Evolutionary conservation across 345 rosid species (phyloP), one percentile per base, ranked within the genome.

Genomic region (Gossypium rotundifolium): DNA sequence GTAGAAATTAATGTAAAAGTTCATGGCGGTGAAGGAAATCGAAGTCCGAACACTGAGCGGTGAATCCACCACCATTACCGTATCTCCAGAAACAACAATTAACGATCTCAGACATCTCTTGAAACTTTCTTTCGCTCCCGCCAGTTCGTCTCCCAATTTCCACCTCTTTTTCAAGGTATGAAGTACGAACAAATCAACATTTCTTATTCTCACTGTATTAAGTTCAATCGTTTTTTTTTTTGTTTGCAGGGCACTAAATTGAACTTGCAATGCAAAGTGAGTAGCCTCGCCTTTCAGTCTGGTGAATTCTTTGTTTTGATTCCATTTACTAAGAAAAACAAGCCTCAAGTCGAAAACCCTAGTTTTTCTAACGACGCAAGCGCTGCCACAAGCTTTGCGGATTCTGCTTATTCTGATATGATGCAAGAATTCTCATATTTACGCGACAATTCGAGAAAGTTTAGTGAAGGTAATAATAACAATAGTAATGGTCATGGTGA

Each of bases 111-210:
- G 92, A 82, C 81, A 73, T 70, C 77, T 89, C 72, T 76, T 92
- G 82, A 83, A 80, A 54, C 80, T 67, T 74, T 79, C 73, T 49
- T 94, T 91, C 85, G 81, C 84, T 87, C 90, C 89, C 57, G 90
- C 93, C 71, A 83, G 87, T 13, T 73, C 83, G 46, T 88, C 89
- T 53, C 89, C 97, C 63, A 84, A 83, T 76, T 94, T 91, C 81
- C 91, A 91, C 72, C 84, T 94, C 69, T 92, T 72, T 78, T 90
- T 83, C 89, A 88, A 92, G 96, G 98, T 79, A 82, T 6, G 14
- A 23, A 22, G 63, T 23, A 54, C 11, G 7, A 38, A 70, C 13
- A 20, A 71, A 38, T n/a, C 58, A 14, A 3, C 76, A 51, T 62
- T 74, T 60, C 27, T 54, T 71, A 33, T 72, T 72, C 54, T 12